These are phyloP conservation scores for Claviceps pazoutovae DNA, from an alignment of 2,329 filamentous ascomycete species.

Conservation along the genomic window DNA sequence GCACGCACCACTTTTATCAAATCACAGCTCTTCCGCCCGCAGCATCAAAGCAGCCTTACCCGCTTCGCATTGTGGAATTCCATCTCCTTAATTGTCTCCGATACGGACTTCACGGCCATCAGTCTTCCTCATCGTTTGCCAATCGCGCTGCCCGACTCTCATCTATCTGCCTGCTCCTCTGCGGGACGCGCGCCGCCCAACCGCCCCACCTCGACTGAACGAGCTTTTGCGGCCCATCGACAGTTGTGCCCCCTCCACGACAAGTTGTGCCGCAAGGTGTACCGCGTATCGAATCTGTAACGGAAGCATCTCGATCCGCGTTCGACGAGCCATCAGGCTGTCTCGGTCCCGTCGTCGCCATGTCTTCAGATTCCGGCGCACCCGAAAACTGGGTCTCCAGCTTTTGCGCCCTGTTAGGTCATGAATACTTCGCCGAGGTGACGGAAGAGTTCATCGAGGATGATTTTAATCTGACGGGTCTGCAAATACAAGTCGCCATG, in stretches of 20 bases:
- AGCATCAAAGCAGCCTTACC: background rate
- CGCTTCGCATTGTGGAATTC: background rate
- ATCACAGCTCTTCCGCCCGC: background rate
- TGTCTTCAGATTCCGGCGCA: slow-evolving; percentile 47
- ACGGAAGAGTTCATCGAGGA: slow-evolving; percentile 99
- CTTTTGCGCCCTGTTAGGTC: slow-evolving; percentile 87
- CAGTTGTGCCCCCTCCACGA: slow-evolving; percentile 1
- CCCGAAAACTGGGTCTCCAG: slow-evolving; percentile 95
- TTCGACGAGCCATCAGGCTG: slow-evolving; percentile 1
- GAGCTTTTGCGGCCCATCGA: slow-evolving; percentile 1
- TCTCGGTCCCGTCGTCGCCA: slow-evolving; percentile 14
- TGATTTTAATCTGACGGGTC: slow-evolving; percentile 95
- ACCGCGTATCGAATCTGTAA: background rate
- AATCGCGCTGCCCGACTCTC: background rate
- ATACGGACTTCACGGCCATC: background rate
- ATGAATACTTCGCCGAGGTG: slow-evolving; percentile 98
- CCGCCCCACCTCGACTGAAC: slow-evolving; percentile 2
- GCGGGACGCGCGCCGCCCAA: slow-evolving; percentile 1
- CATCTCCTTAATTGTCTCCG: background rate
- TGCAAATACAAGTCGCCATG: slow-evolving; percentile 92
- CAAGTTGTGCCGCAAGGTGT: background rate
- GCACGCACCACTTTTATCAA: slow-evolving; percentile 2
- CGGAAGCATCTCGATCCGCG: background rate
- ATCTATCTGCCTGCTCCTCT: background rate
- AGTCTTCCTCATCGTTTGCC: background rate